Evolutionary conservation across 306 rosid genomes (phyloP).

Genomic region (Prosopis cineraria): DNA sequence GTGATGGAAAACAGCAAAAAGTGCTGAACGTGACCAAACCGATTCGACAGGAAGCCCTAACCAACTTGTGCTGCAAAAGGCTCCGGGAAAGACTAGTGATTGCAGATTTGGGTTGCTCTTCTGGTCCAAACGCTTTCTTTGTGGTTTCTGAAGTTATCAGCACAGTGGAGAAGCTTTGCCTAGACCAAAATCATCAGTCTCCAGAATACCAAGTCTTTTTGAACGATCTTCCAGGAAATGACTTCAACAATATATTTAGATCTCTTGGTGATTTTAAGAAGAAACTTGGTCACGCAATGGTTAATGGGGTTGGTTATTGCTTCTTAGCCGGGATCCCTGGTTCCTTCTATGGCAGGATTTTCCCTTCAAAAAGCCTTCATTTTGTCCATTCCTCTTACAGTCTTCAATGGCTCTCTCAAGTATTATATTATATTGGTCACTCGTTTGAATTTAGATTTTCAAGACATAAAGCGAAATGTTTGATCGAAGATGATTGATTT

Average conservation of each 20-base stretch:
- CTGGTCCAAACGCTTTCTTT: too few relatives aligned
- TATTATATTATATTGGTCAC: background rate
- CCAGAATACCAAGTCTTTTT: slow-evolving; percentile 42
- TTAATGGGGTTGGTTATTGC: slow-evolving; percentile 1
- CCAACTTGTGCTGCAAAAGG: slow-evolving; percentile 16
- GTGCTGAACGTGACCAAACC: slow-evolving; percentile 42
- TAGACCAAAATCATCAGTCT: slow-evolving; percentile 10
- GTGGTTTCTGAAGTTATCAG: too few relatives aligned
- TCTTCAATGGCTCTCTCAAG: slow-evolving; percentile 54
- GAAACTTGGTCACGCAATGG: slow-evolving; percentile 19
- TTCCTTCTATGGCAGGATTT: too few relatives aligned
- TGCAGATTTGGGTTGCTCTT: too few relatives aligned
- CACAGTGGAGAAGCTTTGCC: slow-evolving; percentile 36
- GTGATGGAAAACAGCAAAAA: slow-evolving; percentile 35
- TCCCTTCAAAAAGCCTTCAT: too few relatives aligned
- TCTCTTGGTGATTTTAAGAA: slow-evolving; percentile 35
- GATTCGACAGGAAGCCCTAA: slow-evolving; percentile 43
- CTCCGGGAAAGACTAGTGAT: slow-evolving; percentile 31
- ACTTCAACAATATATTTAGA: slow-evolving; percentile 43
- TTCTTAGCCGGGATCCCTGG: too few relatives aligned
- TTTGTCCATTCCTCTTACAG: too few relatives aligned
- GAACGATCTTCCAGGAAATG: slow-evolving; percentile 51
- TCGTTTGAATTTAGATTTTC: too few relatives aligned
- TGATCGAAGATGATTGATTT: background rate
- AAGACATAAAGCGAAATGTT: background rate